Conservation (phyloP, 345 rosid genomes). For the Lepidium sativum region DNA sequence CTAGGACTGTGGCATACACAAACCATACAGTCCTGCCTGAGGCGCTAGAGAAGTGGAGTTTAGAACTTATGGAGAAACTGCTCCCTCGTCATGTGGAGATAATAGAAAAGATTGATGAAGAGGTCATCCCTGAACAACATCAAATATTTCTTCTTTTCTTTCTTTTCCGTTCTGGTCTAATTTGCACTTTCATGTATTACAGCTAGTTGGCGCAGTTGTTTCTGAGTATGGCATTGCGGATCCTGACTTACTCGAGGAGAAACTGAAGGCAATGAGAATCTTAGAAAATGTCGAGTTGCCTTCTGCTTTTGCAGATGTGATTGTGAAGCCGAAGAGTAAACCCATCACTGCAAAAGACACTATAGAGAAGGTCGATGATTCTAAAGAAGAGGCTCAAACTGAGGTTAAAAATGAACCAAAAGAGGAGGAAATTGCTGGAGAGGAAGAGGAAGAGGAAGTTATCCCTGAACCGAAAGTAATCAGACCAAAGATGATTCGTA, state of each 20-base stretch:
- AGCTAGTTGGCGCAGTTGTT: constrained; percentile 56
- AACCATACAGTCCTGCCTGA: constrained; percentile 84
- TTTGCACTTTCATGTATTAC: constrained; percentile 15
- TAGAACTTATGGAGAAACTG: constrained; percentile 68
- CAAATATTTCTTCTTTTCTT: constrained; percentile 1
- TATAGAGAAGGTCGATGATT: constrained; percentile 25
- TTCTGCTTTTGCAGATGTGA: constrained; percentile 47
- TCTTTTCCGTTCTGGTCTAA: not conserved
- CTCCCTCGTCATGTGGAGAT: constrained; percentile 76
- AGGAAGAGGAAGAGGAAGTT: constrained; percentile 34
- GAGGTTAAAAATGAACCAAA: constrained; percentile 1
- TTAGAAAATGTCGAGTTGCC: constrained; percentile 75
- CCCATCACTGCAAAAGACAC: constrained; percentile 23
- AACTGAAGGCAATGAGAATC: constrained; percentile 68
- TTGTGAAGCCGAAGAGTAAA: constrained; percentile 40
- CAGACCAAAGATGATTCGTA: constrained; percentile 51
- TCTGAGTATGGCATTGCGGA: constrained; percentile 50
- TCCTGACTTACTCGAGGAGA: constrained; percentile 41
- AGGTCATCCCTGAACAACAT: constrained; percentile 37
- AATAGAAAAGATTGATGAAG: constrained; percentile 74
- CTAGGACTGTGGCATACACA: constrained; percentile 76
- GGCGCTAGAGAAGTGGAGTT: constrained; percentile 87
- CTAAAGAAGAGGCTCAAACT: constrained; percentile 23
- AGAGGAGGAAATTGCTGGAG: constrained; percentile 26
- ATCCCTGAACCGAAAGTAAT: constrained; percentile 30